Conservation (phyloP, 305 asterid species). For the Ilex paraguariensis region DNA sequence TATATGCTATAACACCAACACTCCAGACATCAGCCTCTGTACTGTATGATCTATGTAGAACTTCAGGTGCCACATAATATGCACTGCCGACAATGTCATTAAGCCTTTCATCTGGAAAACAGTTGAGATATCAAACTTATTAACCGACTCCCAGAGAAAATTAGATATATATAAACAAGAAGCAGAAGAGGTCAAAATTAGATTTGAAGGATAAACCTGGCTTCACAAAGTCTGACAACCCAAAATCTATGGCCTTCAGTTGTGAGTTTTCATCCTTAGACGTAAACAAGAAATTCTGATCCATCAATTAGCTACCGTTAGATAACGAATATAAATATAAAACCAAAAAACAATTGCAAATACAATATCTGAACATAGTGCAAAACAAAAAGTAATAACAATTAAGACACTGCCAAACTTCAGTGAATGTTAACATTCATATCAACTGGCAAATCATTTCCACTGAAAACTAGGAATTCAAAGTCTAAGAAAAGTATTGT, state of each 20-base stretch:
- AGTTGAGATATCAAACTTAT: constrained; percentile 9
- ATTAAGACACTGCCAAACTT: no score
- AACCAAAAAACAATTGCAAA: constrained; percentile 11
- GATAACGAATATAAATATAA: constrained; percentile 6
- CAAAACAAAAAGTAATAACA: background rate
- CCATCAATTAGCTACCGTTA: constrained; percentile 36
- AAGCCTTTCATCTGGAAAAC: constrained; percentile 75
- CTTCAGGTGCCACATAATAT: constrained; percentile 95
- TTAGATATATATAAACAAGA: background rate
- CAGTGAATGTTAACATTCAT: no score
- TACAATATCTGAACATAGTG: constrained; percentile 1
- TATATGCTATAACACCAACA: constrained; percentile 83
- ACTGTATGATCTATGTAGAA: constrained; percentile 78
- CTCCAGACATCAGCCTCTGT: constrained; percentile 98
- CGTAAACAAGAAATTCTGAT: constrained; percentile 86
- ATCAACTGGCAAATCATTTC: no score
- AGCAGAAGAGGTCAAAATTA: background rate
- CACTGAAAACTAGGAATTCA: no score
- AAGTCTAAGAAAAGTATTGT: no score
- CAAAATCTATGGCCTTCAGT: constrained; percentile 8
- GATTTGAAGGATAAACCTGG: constrained; percentile 2
- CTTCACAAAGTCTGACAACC: constrained; percentile 7
- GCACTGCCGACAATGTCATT: constrained; percentile 97
- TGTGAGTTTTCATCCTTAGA: constrained; percentile 15
- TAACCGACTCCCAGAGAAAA: background rate